Evolutionary conservation across 176 grass and related monocot genomes (phyloP).

Genomic region (Zea luxurians): DNA sequence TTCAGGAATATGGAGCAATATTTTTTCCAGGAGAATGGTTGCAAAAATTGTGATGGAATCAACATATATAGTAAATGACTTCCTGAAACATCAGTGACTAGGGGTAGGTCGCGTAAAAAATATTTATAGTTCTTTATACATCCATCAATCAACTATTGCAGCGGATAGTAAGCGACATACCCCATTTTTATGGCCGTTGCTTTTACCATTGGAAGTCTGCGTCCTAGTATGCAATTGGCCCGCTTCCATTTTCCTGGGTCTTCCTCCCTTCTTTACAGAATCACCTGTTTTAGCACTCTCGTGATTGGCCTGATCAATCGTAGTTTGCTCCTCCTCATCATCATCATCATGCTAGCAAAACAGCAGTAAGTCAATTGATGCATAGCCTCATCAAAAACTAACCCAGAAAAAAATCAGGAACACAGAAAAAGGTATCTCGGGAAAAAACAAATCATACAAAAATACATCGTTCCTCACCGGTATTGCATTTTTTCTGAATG

Average conservation of each 20-base stretch:
- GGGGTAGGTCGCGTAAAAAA: background rate
- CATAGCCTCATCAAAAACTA: background rate
- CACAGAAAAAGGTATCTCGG: background rate
- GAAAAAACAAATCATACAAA: background rate
- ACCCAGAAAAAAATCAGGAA: background rate
- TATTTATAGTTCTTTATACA: background rate
- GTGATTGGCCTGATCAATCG: background rate
- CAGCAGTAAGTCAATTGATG: background rate
- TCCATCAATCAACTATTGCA: background rate
- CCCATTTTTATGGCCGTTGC: background rate
- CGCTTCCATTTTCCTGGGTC: background rate
- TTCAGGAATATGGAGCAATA: background rate
- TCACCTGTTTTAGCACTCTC: background rate
- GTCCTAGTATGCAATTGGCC: background rate
- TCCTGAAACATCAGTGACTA: background rate
- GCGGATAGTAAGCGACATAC: conserved; percentile 5
- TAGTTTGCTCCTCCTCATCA: background rate
- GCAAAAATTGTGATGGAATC: background rate
- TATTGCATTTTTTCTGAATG: no score
- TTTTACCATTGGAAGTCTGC: background rate
- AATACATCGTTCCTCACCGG: background rate
- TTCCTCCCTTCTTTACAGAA: conserved; percentile 2
- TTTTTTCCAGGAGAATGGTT: background rate
- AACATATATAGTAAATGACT: background rate
- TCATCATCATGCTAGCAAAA: background rate